Conservation (phyloP, 139 green algal genomes). For the Volvox africanus region DNA sequence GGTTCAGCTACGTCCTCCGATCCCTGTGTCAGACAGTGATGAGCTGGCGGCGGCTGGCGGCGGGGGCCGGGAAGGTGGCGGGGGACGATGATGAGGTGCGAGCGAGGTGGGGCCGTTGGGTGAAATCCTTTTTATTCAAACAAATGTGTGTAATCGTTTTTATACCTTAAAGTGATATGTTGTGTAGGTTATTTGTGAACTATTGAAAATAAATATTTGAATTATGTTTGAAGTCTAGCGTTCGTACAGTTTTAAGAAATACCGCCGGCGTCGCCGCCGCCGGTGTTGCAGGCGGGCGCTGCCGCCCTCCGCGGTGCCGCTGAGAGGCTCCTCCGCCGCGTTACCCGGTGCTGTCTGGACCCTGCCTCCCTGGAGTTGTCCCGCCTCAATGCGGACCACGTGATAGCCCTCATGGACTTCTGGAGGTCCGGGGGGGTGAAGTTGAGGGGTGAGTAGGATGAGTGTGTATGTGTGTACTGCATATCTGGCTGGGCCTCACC, state of each 20-base stretch:
- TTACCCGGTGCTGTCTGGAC: background rate
- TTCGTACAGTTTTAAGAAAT: background rate
- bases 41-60: conserved; percentile 16
- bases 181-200: too few species aligned
- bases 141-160: too few species aligned
- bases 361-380: background rate
- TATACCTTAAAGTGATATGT: too few species aligned
- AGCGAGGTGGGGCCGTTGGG: too few species aligned
- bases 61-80: background rate
- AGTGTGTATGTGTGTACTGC: too few species aligned
- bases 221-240: too few species aligned
- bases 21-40: background rate
- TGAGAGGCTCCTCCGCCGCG: conserved; percentile 9
- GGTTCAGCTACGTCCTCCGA: conserved; percentile 20
- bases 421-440: background rate
- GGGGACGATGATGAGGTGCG: background rate
- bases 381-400: conserved; percentile 31
- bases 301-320: background rate
- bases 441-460: background rate
- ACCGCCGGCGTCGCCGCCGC: background rate
- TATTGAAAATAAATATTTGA: too few species aligned
- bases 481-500: too few species aligned
- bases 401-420: conserved; percentile 4
- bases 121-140: too few species aligned
- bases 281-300: background rate